These are phyloP conservation scores for Ophiosphaerella korrae DNA, from an alignment of 2,329 filamentous ascomycete species.

Conservation along the genomic window DNA sequence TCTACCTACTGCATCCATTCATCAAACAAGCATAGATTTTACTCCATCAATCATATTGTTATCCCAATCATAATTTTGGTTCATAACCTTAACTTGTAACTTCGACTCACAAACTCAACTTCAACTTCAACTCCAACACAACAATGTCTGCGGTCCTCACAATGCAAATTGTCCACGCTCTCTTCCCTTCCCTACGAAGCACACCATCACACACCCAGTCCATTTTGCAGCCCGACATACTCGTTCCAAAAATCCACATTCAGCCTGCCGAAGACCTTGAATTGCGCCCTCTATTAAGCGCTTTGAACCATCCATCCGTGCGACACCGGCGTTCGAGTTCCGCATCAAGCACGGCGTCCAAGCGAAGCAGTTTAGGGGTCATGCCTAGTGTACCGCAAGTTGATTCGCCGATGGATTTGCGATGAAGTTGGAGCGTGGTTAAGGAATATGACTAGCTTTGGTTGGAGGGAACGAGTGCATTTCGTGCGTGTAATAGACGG, in stretches of 20 bases:
- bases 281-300: conserved; percentile 3
- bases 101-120: neutral
- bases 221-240: neutral
- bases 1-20: neutral
- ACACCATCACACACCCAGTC: neutral
- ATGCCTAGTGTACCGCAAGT: conserved; percentile 2
- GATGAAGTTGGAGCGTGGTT: neutral
- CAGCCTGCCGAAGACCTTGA: conserved; percentile 6
- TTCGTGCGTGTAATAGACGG: too few relatives aligned
- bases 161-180: conserved; percentile 8
- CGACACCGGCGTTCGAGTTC: conserved; percentile 3
- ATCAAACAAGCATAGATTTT: neutral
- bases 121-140: neutral
- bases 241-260: neutral
- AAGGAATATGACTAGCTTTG: neutral
- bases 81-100: neutral
- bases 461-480: too few relatives aligned
- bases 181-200: conserved; percentile 7
- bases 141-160: conserved; percentile 10
- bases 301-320: neutral
- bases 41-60: neutral
- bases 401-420: neutral
- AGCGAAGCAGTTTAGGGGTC: conserved; percentile 1
- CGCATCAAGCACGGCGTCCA: neutral
- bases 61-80: neutral